Conservation (phyloP, 225 moss, liverwort and hornwort genomes). For the Bryoerythrophyllum caledonicum region DNA sequence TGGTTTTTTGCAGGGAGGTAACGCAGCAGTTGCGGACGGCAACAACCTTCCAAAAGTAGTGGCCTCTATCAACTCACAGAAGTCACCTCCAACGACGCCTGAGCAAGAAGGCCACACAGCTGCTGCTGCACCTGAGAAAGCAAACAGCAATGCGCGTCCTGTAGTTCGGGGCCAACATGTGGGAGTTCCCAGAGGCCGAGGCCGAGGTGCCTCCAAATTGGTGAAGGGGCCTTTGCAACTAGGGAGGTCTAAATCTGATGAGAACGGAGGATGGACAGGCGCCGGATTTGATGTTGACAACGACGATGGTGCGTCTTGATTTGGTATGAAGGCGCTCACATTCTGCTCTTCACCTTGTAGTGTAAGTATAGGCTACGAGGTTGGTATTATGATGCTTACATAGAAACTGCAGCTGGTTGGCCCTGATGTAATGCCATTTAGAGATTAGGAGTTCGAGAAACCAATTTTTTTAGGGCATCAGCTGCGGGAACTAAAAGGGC, state of each 20-base stretch:
- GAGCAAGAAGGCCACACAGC: constrained; percentile 33
- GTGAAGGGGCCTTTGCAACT: constrained; percentile 61
- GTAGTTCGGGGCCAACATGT: constrained; percentile 60
- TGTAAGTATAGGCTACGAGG: not conserved
- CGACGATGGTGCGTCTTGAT: constrained; percentile 51
- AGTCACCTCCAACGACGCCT: constrained; percentile 30
- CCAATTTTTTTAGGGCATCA: constrained; percentile 19
- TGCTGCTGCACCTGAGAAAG: constrained; percentile 41
- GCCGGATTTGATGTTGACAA: constrained; percentile 90
- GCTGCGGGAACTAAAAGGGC: constrained; percentile 18
- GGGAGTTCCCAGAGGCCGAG: constrained; percentile 63
- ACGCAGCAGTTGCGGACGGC: constrained; percentile 33
- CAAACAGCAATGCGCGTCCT: constrained; percentile 27
- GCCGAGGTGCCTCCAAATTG: constrained; percentile 50
- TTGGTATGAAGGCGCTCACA: constrained; percentile 18
- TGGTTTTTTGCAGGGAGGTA: constrained; percentile 39
- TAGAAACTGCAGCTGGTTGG: constrained; percentile 16
- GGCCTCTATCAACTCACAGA: constrained; percentile 45
- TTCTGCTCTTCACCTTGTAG: constrained; percentile 1
- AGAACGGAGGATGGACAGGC: constrained; percentile 87
- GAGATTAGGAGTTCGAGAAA: constrained; percentile 20
- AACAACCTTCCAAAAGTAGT: constrained; percentile 43
- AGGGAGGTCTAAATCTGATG: constrained; percentile 62
- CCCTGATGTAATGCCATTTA: constrained; percentile 21
- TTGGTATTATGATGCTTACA: not conserved